Evolutionary conservation across 1,139 yeast genomes (phyloP).

Genomic region (Candida pseudoviswanathii): DNA sequence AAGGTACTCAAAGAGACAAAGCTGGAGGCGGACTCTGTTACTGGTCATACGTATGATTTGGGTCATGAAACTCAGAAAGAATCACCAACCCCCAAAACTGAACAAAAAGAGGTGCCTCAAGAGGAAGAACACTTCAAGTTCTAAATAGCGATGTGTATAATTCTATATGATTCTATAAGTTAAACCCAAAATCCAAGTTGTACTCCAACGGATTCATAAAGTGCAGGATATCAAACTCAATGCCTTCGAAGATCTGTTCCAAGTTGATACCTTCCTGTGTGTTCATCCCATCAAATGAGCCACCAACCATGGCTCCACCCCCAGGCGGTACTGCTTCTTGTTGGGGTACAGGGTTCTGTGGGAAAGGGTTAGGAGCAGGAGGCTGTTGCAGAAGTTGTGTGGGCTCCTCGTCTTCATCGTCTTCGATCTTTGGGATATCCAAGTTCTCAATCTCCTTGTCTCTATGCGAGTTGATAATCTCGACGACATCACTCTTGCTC

Average conservation of each 20-base stretch:
- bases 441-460: conserved; percentile 44
- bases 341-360: background rate
- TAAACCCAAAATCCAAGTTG: conserved; percentile 19
- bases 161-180: background rate
- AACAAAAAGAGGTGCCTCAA: background rate
- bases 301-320: too few species aligned
- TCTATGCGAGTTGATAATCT: conserved; percentile 45
- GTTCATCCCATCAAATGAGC: too few species aligned
- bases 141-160: conserved; percentile 6
- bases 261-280: background rate
- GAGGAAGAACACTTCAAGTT: conserved; percentile 17
- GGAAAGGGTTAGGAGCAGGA: background rate
- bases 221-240: conserved; percentile 31
- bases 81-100: background rate
- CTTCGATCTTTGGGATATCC: conserved; percentile 31
- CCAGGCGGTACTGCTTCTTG: background rate
- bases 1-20: conserved; percentile 14
- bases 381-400: too few species aligned
- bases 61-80: background rate
- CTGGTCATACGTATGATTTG: conserved; percentile 9
- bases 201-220: conserved; percentile 32
- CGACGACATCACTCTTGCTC: conserved; percentile 29
- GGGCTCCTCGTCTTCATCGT: background rate
- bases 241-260: conserved; percentile 35
- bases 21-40: conserved; percentile 5